phyloP scores from a whole-genome alignment of 208 protist species.

The Crithidia expoeki region DNA sequence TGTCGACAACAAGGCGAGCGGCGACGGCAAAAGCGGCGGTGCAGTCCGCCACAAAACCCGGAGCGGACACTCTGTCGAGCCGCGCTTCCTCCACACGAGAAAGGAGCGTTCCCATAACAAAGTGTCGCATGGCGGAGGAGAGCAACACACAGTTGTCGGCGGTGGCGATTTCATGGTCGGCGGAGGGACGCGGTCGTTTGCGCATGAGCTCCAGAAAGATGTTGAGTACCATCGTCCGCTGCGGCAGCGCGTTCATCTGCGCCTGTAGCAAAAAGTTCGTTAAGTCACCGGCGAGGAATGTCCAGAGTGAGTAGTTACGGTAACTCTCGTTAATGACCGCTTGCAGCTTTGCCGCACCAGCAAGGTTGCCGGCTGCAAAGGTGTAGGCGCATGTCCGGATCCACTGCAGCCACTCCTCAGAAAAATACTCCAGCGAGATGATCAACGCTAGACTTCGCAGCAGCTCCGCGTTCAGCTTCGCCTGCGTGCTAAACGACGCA shows the following conservation, averaged over 20 bases:
- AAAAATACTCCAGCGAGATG: constrained; percentile 44
- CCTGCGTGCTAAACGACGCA: background rate
- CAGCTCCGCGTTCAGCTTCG: constrained; percentile 33
- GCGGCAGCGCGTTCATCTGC: constrained; percentile 10
- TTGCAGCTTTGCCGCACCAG: background rate
- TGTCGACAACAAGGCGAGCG: constrained; percentile 35
- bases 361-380: constrained; percentile 5
- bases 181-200: constrained; percentile 39
- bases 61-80: background rate
- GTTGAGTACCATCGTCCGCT: constrained; percentile 15
- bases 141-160: constrained; percentile 50
- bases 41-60: constrained; percentile 18
- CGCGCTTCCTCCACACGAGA: constrained; percentile 16
- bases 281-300: constrained; percentile 34
- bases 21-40: constrained; percentile 36
- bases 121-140: constrained; percentile 29
- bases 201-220: constrained; percentile 45
- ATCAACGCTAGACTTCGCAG: constrained; percentile 41
- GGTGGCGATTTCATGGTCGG: constrained; percentile 27
- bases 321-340: constrained; percentile 33
- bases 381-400: constrained; percentile 25
- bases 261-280: constrained; percentile 25
- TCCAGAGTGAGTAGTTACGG: constrained; percentile 43
- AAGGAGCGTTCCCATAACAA: constrained; percentile 27
- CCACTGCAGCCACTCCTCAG: constrained; percentile 43